Base-by-base conservation (phyloP, 192 early-diverging fungal genomes). In the Coemansia sp. region DNA sequence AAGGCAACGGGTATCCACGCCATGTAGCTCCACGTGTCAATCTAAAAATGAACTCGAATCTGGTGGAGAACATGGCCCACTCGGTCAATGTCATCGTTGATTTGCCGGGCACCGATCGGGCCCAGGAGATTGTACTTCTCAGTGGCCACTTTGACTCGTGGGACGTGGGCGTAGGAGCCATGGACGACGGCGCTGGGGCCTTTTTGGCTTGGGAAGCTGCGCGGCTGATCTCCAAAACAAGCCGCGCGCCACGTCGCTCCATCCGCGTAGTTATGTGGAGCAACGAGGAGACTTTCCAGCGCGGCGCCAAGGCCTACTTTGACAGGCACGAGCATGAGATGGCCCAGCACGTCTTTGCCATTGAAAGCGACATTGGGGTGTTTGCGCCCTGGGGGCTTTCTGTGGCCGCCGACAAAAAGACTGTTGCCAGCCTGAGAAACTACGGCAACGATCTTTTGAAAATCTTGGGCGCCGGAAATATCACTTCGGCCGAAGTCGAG, bases 201-300 rank as follows among this genome's bases (percentile, higher is more conserved):
- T 81, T 85, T 27, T 55, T 81, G 53, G 74, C 67, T 4, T 75
- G 70, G 70, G 70, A 79, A 38, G 77, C 77, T 0, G 59, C 63
- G 18, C 63, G 70, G 0, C 48, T 79, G 19, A 46, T 84, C 13
- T 55, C 66, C 1, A 54, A 58, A 21, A 33, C 59, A 8, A 68
- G 68, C 11, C 61, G 55, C 10, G 53, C 57, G 22, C 77, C 81
- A 34, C 70, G 69, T 5, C 77, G 80, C 32, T 81, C 83, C 15
- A 70, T 85, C 27, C 83, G 83, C 9, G 72, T 78, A 13, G 83
- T 85, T 1, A 80, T 83, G 68, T 85, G 77, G 77, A 83, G 77
- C 53, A 80, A 80, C 40, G 83, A 85, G 49, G 83, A 85, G 54
- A 83, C 78, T 9, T 68, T 70, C 36, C 72, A 78, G 40, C 71